Conservation (phyloP, 176 grass and related monocot species). For the Thalia dealbata region DNA sequence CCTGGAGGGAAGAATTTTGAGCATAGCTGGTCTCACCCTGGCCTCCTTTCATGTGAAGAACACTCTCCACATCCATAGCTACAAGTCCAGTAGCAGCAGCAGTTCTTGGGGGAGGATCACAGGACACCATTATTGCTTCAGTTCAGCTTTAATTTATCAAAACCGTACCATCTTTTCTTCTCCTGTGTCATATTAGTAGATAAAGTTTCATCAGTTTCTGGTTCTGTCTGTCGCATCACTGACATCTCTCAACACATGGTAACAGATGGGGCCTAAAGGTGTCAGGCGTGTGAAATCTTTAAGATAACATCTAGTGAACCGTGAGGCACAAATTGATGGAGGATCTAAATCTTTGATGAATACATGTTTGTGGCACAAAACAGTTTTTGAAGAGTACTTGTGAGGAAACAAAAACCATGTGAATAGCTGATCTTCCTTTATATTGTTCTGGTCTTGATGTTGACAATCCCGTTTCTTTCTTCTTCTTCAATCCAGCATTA, state of each 20-base stretch:
- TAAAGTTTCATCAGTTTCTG: too few species aligned
- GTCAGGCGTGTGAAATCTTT: not conserved
- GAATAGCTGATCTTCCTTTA: not conserved
- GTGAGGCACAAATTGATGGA: not conserved
- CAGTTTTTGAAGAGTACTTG: too few species aligned
- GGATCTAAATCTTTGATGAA: not conserved
- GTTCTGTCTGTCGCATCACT: too few species aligned
- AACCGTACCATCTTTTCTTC: not conserved
- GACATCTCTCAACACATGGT: too few species aligned
- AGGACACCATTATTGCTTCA: conserved; percentile 44
- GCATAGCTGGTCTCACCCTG: conserved; percentile 86
- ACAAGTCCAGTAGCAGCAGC: conserved; percentile 33
- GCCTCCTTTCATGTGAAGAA: conserved; percentile 94
- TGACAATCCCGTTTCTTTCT: not conserved
- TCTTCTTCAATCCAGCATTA: not conserved
- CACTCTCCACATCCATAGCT: conserved; percentile 72
- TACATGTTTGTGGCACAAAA: not conserved
- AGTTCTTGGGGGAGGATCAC: too few species aligned
- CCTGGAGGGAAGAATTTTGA: conserved; percentile 93
- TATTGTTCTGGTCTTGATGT: not conserved
- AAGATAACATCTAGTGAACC: not conserved
- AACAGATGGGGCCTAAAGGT: too few species aligned
- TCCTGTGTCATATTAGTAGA: not conserved
- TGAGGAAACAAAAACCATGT: not conserved
- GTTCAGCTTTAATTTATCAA: not conserved